These are phyloP conservation scores for Geotrichum fermentans DNA, from an alignment of 1,139 yeast genomes.

Conservation along the genomic window DNA sequence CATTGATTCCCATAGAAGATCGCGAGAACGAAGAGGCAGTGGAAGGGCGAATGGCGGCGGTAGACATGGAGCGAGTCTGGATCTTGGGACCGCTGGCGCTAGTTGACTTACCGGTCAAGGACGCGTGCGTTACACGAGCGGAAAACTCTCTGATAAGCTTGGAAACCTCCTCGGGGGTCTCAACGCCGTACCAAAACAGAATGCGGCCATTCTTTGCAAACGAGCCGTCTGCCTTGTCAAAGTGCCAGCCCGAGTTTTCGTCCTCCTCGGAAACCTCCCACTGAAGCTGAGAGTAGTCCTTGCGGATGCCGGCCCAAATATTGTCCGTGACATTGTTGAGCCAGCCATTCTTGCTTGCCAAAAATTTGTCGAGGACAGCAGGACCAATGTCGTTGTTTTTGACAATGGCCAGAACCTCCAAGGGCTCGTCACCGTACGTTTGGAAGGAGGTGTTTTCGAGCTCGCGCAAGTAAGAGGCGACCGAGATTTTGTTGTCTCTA, in stretches of 20 bases:
- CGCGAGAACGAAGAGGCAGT: constrained; percentile 2
- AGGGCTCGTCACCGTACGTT: constrained; percentile 92
- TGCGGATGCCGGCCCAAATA: constrained; percentile 75
- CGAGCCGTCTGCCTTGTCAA: constrained; percentile 90
- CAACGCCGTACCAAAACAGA: constrained; percentile 90
- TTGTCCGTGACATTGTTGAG: constrained; percentile 94
- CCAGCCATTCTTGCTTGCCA: constrained; percentile 92
- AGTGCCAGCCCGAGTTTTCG: constrained; percentile 87
- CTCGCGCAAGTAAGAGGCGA: constrained; percentile 73
- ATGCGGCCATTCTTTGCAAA: constrained; percentile 84
- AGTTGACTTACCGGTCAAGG: constrained; percentile 37
- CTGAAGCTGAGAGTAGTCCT: constrained; percentile 66
- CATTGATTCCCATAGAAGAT: constrained; percentile 7
- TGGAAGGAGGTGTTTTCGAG: constrained; percentile 61
- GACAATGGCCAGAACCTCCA: constrained; percentile 89
- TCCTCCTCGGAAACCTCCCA: constrained; percentile 93
- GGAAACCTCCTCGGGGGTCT: constrained; percentile 58
- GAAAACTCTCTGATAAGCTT: constrained; percentile 59
- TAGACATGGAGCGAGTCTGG: constrained; percentile 32
- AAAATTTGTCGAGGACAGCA: constrained; percentile 80
- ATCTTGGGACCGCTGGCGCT: constrained; percentile 25
- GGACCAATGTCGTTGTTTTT: constrained; percentile 43
- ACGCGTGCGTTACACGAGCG: constrained; percentile 22
- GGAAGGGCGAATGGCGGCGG: constrained; percentile 36
- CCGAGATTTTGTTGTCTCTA: constrained; percentile 54